These are phyloP conservation scores for Bretschneidera sinensis DNA, from an alignment of 345 rosid genomes.

Conservation along the genomic window DNA sequence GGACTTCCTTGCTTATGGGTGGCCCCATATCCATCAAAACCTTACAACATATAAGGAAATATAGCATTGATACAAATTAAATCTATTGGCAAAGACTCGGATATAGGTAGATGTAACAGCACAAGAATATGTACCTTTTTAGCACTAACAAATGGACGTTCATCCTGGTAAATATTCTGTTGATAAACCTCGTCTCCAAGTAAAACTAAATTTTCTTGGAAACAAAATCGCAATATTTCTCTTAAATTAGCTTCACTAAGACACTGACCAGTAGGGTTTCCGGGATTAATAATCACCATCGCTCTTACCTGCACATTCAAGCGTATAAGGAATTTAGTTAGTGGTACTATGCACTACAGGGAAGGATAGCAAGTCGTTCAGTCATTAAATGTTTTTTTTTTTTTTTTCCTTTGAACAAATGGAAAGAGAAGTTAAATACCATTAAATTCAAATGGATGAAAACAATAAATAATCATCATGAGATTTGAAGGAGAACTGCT, in stretches of 20 bases:
- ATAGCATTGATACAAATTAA: slow-evolving; percentile 4
- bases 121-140: slow-evolving; percentile 52
- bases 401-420: no score
- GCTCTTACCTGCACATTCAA: slow-evolving; percentile 68
- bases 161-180: slow-evolving; percentile 94
- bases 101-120: slow-evolving; percentile 8
- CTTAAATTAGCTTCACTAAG: slow-evolving; percentile 84
- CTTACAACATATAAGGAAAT: slow-evolving; percentile 31
- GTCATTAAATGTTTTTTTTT: no score
- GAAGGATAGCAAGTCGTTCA: no score
- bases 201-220: slow-evolving; percentile 70
- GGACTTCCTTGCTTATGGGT: slow-evolving; percentile 77
- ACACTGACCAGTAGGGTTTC: slow-evolving; percentile 99
- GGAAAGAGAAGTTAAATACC: no score
- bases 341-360: no score
- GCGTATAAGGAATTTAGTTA: neutral
- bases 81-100: slow-evolving; percentile 8
- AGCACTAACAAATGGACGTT: slow-evolving; percentile 89
- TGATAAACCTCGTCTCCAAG: slow-evolving; percentile 99
- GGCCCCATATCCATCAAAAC: slow-evolving; percentile 88
- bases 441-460: no score
- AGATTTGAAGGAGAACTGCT: no score
- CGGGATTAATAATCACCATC: slow-evolving; percentile 98
- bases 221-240: slow-evolving; percentile 78
- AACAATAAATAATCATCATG: no score